Evolutionary conservation across 2,329 filamentous ascomycete species (phyloP), one percentile per base, ranked within the genome.

Genomic region (Colletotrichum echinochloae): DNA sequence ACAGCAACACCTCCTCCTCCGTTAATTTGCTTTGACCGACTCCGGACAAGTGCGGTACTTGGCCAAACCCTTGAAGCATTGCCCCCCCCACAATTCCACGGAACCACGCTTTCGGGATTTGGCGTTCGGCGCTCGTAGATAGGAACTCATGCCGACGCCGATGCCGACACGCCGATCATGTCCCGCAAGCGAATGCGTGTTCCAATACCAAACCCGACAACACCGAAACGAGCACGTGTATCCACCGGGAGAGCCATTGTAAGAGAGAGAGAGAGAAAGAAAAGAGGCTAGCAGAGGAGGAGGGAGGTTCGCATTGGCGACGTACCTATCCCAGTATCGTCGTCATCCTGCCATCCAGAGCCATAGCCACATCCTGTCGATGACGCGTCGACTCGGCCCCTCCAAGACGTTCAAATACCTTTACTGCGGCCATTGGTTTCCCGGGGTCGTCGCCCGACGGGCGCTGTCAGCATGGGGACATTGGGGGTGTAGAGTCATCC

Each of bases 101-200:
- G 20, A n/a, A 4, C 18, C 2, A 33, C 5, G 30, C 18, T 44
- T 44, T 4, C 5, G 41, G 41, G 1, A 2, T 35, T 35, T 26
- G 57, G 28, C 44, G 30, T 60, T 60, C 57, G 57, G 57, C n/a
- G 41, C 33, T 46, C 30, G 14, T 9, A 60, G 39, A 14, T 60
- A 41, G 57, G 57, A 23, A 30, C 41, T 35, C 23, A 20, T 3
- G 2, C 11, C 20, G 48, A 35, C n/a, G 41, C 57, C 57, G 57
- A 49, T 14, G 57, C 41, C 41, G 57, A 37, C 28, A 6, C 20
- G n/a, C 5, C 18, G 41, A n/a, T 20, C n/a, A 20, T 6, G 18
- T 20, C 26, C 30, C 30, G n/a, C 28, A 33, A 35, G 7, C 30
- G n/a, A 28, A 37, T 9, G 44, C 41, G 16, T 49, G 2, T 20